Base-by-base conservation (phyloP, 1,284 basidiomycete species). In the Ceratobasidium theobromae region DNA sequence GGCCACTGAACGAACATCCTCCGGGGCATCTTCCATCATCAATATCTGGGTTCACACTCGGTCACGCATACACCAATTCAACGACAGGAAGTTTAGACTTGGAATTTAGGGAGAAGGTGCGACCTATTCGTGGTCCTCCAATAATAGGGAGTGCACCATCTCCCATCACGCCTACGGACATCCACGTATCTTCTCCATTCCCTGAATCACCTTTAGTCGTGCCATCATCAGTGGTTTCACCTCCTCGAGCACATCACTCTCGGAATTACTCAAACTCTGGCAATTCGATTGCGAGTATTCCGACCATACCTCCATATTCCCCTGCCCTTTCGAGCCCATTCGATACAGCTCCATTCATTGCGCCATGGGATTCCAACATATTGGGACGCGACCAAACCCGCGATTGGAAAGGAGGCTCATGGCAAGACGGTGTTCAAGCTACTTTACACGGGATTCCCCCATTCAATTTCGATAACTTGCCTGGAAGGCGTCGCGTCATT, bases 241-340 rank as follows among this genome's bases (percentile, higher is more conserved):
- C 60, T 12, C 27, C 60, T 23, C 60, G 60, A 18, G 25, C 32
- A 12, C 49, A 53, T 21, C 60, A 53, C 33, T 51, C 60, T 2
- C 60, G 60, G n/a, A 53, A 64, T 25, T 30, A 33, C 9, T 64
- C 60, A 21, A 48, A 32, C 52, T 53, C 30, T 5, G 40, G 23
- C 23, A 23, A 12, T 28, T 64, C 60, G n/a, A 35, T 38, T 3
- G 38, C 48, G 27, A 64, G 60, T 25, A 45, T 64, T 27, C 60
- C 60, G 14, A 64, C 60, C 11, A 64, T 64, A 25, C 60, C 60
- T 18, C 60, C 60, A 1, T 64, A 64, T 33, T 64, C 60, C 11
- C 60, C 60, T 23, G 23, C 54, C 25, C 54, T 46, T 1, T 52
- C 60, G 5, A 53, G 38, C 25, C 38, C 60, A 4, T 64, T 64